Evolutionary conservation across 441 rosid genomes (phyloP), one percentile per base, ranked within the genome.

Genomic region (Erysimum pusillum): DNA sequence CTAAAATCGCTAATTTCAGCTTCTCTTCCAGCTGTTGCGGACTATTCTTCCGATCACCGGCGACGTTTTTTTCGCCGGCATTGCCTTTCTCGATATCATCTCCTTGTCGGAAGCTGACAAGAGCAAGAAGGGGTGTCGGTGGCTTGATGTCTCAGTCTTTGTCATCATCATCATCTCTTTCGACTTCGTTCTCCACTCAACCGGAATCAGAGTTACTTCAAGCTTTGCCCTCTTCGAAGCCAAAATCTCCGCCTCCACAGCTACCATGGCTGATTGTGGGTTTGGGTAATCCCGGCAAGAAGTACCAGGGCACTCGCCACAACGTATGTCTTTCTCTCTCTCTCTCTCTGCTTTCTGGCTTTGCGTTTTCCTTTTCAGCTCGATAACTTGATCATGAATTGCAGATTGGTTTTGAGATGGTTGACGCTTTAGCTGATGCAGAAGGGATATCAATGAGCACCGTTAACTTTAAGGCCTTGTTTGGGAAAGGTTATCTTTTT

Each of bases 201-300:
- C 9, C 66, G 28, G 72, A 77, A 62, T 31, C 82, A 2, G 74
- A 77, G 36, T 54, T 46, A 7, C n/a, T 32, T 73, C 56, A 73
- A n/a, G 71, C 31, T 78, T 25, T 46, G 31, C 60, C 77, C 22
- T 58, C 73, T 35, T 71, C 71, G 36, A 75, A 54, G 45, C 76
- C 63, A 49, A 69, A 82, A 76, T 61, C 89, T 3, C 81, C 81
- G 82, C 87, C 84, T 28, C 82, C 54, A 25, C 88, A 82, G 63
- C 68, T 77, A 0, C 98, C 93, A 11, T 95, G 98, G 98, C 89
- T 95, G 10, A 87, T 95, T 45, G 93, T 91, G 7, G 98, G 99
- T 14, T 91, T 95, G 59, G 99, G 98, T 28, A 95, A 95, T 72
- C 98, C 99, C 11, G 99, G 99, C 5, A 91, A 92, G 69, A 88